Conservation (phyloP, 495 filamentous ascomycete genomes). For the Neurospora sp. region DNA sequence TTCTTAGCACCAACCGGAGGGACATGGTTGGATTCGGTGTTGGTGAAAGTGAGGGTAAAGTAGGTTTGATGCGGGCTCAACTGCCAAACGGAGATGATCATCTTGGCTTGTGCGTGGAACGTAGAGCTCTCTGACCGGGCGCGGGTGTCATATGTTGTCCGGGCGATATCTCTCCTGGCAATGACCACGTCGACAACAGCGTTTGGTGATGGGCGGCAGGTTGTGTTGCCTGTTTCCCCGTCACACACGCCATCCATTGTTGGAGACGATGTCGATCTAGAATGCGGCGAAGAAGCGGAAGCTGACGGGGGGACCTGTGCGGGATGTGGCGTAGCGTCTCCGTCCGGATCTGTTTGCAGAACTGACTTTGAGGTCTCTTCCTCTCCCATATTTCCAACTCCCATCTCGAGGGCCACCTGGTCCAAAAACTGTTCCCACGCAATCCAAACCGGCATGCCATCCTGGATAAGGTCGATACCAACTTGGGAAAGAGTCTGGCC, state of each 20-base stretch:
- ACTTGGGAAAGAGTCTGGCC: conserved; percentile 50
- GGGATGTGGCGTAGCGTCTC: conserved; percentile 10
- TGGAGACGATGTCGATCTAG: neutral
- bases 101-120: conserved; percentile 44
- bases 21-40: conserved; percentile 24
- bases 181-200: conserved; percentile 49
- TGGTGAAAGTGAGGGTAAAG: conserved; percentile 58
- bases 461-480: conserved; percentile 52
- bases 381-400: conserved; percentile 11
- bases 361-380: neutral
- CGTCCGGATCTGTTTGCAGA: neutral
- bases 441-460: conserved; percentile 43
- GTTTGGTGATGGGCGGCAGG: conserved; percentile 29
- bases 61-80: conserved; percentile 45
- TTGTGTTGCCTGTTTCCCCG: conserved; percentile 4
- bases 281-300: neutral
- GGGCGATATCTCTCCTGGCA: conserved; percentile 21
- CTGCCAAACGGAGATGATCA: conserved; percentile 58
- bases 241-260: conserved; percentile 4
- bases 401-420: conserved; percentile 37
- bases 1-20: conserved; percentile 10
- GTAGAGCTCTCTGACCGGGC: conserved; percentile 21
- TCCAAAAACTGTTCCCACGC: conserved; percentile 47
- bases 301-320: neutral
- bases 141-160: conserved; percentile 15